Conservation (phyloP, 805 yeast genomes). For the Saccharomyces mikatae region DNA sequence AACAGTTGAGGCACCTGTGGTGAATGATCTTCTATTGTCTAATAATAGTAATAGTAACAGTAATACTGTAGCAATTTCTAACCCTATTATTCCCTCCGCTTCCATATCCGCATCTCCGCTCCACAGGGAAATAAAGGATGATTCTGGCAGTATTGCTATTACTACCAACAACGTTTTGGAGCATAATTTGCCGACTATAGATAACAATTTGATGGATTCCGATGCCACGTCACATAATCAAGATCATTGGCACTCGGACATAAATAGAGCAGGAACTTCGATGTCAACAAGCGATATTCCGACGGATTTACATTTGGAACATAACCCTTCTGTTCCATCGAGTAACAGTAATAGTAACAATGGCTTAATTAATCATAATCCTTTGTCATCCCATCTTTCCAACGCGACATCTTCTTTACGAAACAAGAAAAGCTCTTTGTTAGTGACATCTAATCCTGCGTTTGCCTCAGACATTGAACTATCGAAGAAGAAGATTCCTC, state of each 20-base stretch:
- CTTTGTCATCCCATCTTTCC: slow-evolving; percentile 23
- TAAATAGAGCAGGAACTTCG: not conserved
- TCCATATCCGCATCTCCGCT: slow-evolving; percentile 12
- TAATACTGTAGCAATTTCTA: not conserved
- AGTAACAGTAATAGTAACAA: not conserved
- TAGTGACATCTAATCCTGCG: slow-evolving; percentile 15
- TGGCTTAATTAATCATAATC: slow-evolving; percentile 20
- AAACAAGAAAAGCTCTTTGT: slow-evolving; percentile 32
- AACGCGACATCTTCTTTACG: slow-evolving; percentile 18
- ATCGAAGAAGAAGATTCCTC: not conserved
- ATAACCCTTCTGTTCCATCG: not conserved
- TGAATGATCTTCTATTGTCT: slow-evolving; percentile 27
- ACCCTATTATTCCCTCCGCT: not conserved
- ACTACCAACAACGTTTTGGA: not conserved
- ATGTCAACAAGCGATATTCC: not conserved
- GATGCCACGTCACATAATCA: not conserved
- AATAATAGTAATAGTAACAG: slow-evolving; percentile 13
- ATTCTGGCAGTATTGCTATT: not conserved
- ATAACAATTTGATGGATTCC: not conserved
- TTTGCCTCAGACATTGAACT: not conserved
- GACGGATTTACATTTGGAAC: not conserved
- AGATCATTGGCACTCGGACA: not conserved
- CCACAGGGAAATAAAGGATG: not conserved
- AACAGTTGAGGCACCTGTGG: slow-evolving; percentile 42
- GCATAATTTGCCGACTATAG: not conserved